Conservation (phyloP, 148 eudicot genomes). For the Rheum nobile region DNA sequence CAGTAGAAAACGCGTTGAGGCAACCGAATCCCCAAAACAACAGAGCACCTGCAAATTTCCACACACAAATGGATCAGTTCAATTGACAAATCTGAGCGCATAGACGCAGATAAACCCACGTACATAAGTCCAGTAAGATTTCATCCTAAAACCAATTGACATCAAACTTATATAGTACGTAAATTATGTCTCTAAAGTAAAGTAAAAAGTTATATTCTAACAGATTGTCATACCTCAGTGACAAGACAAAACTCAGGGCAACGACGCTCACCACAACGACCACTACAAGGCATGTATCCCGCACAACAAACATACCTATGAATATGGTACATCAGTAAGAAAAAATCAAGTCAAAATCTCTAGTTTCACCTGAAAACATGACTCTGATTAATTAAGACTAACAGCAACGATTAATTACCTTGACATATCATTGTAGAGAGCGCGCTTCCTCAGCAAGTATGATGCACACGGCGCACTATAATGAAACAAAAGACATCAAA, state of each 20-base stretch:
- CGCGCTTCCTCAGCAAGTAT: constrained; percentile 79
- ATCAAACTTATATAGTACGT: no score
- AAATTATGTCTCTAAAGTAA: no score
- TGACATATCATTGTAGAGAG: constrained; percentile 88
- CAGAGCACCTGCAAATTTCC: constrained; percentile 41
- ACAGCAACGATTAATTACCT: constrained; percentile 41
- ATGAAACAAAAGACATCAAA: no score
- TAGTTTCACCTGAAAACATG: background rate
- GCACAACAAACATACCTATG: constrained; percentile 75
- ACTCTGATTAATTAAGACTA: background rate
- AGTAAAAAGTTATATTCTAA: no score
- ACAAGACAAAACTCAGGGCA: constrained; percentile 94
- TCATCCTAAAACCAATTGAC: no score
- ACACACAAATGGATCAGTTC: no score
- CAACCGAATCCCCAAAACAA: constrained; percentile 89
- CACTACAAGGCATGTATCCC: constrained; percentile 95
- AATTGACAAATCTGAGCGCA: no score
- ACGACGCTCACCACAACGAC: constrained; percentile 86
- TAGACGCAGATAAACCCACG: no score
- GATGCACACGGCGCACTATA: constrained; percentile 83
- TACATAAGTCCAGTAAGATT: no score
- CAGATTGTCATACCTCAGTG: constrained; percentile 74
- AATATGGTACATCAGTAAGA: constrained; percentile 10
- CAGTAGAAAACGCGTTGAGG: constrained; percentile 82
- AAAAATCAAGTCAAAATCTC: background rate